Evolutionary conservation across 139 green algal species (phyloP), one percentile per base, ranked within the genome.

Genomic region (Micractinium conductrix): DNA sequence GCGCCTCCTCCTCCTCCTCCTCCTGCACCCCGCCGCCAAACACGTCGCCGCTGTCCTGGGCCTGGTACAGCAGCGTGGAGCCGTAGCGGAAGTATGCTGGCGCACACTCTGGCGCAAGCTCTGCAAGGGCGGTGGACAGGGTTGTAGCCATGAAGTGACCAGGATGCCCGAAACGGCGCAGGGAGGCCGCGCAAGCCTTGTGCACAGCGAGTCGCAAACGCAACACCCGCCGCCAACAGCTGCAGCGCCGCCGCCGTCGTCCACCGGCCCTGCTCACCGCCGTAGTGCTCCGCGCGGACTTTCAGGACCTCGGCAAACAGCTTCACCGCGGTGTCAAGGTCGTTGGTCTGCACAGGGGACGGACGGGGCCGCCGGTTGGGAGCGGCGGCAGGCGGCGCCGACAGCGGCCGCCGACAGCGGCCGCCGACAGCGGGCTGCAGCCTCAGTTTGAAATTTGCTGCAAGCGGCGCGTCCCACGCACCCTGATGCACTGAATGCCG

Each of bases 61-160:
- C 92, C 82, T 94, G 92, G 50, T 90, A 91, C 55, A 96, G 92
- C 42, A 96, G 88, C 5, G 89, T 87, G 30, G 82, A 79, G 7
- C 92, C 93, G 79, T 96, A 96, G 38, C 91, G 87, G 73, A 90
- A 92, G 80, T 96, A 96, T 38, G 91, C 82, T 24, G n/a, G 63
- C 24, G 91, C 93, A 67, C 91, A 95, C 73, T 93, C 86, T 1
- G 84, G 50, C 4, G 81, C 88, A 50, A 93, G 44, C 38, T 96
- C 87, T 90, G 70, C 71, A 78, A 21, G 10, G 28, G 14, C 2
- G 40, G 22, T 2, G 40, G 40, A 5, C 7, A 50, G 68, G 68
- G 68, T 43, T 30, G 48, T 14, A 58, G 48, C 48, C 12, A 58
- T 10, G 14, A 58, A 14, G 12, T 58, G 48, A 58, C 48, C 48